Base-by-base conservation (phyloP, 2,329 filamentous ascomycete species). In the Trichoderma afroharzianum region DNA sequence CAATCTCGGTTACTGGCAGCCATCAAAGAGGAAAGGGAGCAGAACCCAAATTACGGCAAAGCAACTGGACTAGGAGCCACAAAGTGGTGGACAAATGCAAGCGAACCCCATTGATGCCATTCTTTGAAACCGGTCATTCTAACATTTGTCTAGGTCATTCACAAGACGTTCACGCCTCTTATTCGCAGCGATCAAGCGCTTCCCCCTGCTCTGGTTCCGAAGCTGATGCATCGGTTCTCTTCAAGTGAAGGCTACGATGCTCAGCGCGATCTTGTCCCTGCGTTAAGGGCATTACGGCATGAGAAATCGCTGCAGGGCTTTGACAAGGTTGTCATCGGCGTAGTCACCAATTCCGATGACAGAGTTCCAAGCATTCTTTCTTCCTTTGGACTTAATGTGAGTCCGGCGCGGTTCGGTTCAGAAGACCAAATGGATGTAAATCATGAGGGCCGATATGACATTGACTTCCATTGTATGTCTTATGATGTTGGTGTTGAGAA, bases 271-370 rank as follows among this genome's bases (percentile, higher is more conserved):
- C 83, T 88, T 4, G 73, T 82, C 2, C 78, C 81, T 1, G 81
- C 87, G 12, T 82, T 91, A 28, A 72, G 78, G 21, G 77, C 77
- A 18, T 73, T 90, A 5, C 80, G 81, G 9, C 71, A 75, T 6
- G 70, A 68, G 50, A 74, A 68, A 9, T 21, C 72, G 3, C 43
- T 43, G 7, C 58, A 66, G 6, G 50, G 33, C 9, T 84, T 83
- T 76, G 74, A 80, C 15, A 78, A 76, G 14, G 81, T 85, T 5
- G 79, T 88, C 2, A 80, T 89, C 6, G 89, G 88, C 30, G 81
- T 91, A 6, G 83, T 91, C 64, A 88, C 88, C 12, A 91, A 91
- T 76, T 91, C 88, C 0, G 89, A 92, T 74, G 84, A 88, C 76
- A 82, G 89, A n/a, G 86, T 90, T 0, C 83, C 85, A 0, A 78